Base-by-base conservation (phyloP, 2,329 filamentous ascomycete species). In the Colletotrichum graminicola region DNA sequence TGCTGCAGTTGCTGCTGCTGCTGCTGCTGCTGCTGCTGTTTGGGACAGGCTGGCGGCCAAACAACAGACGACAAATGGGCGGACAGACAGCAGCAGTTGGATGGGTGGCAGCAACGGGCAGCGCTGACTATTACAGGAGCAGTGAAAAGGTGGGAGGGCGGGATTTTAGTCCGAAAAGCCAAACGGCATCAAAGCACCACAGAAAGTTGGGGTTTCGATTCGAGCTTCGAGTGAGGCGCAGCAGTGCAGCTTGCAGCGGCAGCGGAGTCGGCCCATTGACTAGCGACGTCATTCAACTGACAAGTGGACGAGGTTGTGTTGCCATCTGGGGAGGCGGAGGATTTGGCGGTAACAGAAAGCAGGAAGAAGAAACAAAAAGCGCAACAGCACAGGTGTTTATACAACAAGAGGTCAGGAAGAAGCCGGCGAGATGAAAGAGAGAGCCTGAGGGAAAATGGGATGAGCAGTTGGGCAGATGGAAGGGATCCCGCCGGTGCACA, bases 181-280 rank as follows among this genome's bases (percentile, higher is more conserved):
- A 51, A 23, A 59, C 14, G 57, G 26, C 52, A 36, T 21, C 26
- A 7, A 62, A 41, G 63, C 63, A 66, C 54, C 41, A 64, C 62
- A 64, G 49, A 64, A 64, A 64, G 34, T 64, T 49, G 36, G 62
- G 62, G 62, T 14, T 39, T 55, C 52, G 52, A 55, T 64, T 55
- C 62, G 49, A 39, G 62, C 34, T 60, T 66, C 59, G 65, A 71
- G 66, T 71, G 68, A 68, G 68, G 68, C 68, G 68, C 68, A 71
- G 68, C 68, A 71, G 41, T 49, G 59, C 59, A 62, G 60, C 47
- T 52, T 34, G 64, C 68, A 62, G 63, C 54, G 45, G 56, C 57
- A 63, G 68, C 68, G 68, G 68, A 71, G 68, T 63, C 68, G 68
- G 59, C 16, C 59, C 64, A 68, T 68, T 71, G 64, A 66, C 56